phyloP scores from a whole-genome alignment of 345 rosid species.

The Syzygium aqueum region DNA sequence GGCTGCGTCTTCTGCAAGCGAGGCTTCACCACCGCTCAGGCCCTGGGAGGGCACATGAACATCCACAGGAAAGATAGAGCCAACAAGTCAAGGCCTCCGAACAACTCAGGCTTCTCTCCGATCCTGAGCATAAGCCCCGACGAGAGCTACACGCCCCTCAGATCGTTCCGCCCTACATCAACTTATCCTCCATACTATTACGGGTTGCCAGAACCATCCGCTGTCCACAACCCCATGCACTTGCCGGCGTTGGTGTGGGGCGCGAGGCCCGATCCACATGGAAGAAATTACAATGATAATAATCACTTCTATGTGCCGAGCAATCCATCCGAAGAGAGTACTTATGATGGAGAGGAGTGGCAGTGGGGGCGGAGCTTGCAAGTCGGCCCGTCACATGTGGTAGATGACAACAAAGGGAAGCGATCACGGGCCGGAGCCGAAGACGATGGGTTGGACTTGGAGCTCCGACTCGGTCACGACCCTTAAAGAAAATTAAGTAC shows the following conservation, averaged over 20 bases:
- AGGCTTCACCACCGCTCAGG: conserved; percentile 94
- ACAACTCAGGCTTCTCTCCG: not conserved
- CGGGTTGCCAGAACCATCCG: not conserved
- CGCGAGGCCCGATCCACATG: not conserved
- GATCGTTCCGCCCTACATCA: conserved; percentile 14
- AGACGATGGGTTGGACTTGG: conserved; percentile 82
- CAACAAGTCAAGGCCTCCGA: conserved; percentile 20
- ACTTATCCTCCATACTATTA: not conserved
- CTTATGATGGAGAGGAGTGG: conserved; percentile 13
- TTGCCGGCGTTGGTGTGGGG: not conserved
- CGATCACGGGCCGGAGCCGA: conserved; percentile 6
- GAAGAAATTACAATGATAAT: not conserved
- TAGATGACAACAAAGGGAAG: conserved; percentile 11
- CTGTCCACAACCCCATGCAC: not conserved
- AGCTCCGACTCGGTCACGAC: conserved; percentile 79
- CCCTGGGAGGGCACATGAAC: conserved; percentile 94
- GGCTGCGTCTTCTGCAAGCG: conserved; percentile 82
- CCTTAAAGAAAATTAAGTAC: conserved; percentile 7
- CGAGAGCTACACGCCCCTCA: not conserved
- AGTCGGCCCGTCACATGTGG: conserved; percentile 30
- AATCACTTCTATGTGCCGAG: not conserved
- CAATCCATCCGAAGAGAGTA: not conserved
- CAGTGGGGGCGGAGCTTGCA: conserved; percentile 38
- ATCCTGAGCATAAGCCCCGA: not conserved
- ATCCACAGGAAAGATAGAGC: conserved; percentile 83